Percentiles rank a stretch among this genome's conserved stretches.
Evolutionary conservation across 2,329 filamentous ascomycete species (phyloP).

Genomic region (Fusarium succisae): DNA sequence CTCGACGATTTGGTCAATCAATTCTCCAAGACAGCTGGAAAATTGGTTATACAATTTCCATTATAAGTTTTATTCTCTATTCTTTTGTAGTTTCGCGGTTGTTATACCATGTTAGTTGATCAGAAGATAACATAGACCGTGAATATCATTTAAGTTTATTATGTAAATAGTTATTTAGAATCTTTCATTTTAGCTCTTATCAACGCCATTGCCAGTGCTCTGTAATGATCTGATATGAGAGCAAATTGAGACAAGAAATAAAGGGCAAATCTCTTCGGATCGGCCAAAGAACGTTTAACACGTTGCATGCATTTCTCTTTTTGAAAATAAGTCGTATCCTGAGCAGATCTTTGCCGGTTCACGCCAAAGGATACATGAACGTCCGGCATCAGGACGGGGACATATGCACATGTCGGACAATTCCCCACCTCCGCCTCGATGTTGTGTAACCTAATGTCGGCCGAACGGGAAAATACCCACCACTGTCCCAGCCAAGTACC

Average conservation of each 20-base stretch:
- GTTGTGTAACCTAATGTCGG: background rate
- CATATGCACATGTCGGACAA: background rate
- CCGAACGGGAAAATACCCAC: background rate
- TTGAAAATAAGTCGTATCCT: background rate
- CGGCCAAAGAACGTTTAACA: background rate
- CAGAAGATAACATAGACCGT: background rate
- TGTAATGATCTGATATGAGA: background rate
- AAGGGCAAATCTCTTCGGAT: too few relatives aligned
- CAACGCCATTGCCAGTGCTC: too few relatives aligned
- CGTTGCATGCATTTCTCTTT: background rate
- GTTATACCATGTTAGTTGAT: background rate
- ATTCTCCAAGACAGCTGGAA: background rate
- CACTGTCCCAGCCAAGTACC: too few relatives aligned
- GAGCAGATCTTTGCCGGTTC: background rate
- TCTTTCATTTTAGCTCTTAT: background rate
- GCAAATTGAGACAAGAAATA: background rate
- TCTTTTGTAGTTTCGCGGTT: background rate
- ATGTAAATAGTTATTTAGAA: accelerated
- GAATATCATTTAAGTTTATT: background rate
- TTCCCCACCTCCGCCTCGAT: background rate
- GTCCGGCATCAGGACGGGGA: too few relatives aligned
- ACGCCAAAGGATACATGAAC: background rate
- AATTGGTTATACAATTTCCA: constrained; percentile 12
- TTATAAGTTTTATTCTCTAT: too few relatives aligned
- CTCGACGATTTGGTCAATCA: background rate